These are phyloP conservation scores for Penstemon barbatus DNA, from an alignment of 257 asterid species.

Conservation along the genomic window DNA sequence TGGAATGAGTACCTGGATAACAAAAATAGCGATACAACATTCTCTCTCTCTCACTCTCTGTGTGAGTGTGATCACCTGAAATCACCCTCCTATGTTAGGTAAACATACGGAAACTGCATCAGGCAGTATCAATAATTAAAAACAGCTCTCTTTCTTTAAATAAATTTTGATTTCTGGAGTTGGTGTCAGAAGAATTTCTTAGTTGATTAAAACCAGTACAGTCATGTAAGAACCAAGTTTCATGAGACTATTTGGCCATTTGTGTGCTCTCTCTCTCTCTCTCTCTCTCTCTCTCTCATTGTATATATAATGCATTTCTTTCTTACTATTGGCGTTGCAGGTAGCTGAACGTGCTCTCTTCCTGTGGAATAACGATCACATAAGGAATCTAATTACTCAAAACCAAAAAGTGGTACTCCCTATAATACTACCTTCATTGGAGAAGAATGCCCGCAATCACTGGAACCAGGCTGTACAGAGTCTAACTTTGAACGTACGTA, in stretches of 20 bases:
- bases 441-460: conserved; percentile 44
- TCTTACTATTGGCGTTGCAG: conserved; percentile 32
- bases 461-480: conserved; percentile 69
- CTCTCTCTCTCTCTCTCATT: background rate
- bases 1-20: too few relatives aligned
- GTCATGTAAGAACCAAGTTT: background rate
- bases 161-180: background rate
- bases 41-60: too few relatives aligned
- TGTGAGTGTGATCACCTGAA: too few relatives aligned
- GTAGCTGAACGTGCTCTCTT: conserved; percentile 73
- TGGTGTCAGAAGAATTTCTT: background rate
- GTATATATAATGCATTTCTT: conserved; percentile 7
- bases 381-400: conserved; percentile 43
- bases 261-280: background rate
- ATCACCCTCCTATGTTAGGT: background rate
- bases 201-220: conserved; percentile 3
- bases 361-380: conserved; percentile 66
- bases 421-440: conserved; percentile 51
- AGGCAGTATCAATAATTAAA: background rate
- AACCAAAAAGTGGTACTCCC: conserved; percentile 54
- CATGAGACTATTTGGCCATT: background rate
- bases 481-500: conserved; percentile 52
- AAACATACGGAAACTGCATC: background rate
- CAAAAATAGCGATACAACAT: too few relatives aligned
- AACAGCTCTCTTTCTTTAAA: background rate